A percentile compares a stretch with the other conserved stretches of the same genome.
Conservation (phyloP, 2,329 filamentous ascomycete species). For the Verticillium zaregamsianum region DNA sequence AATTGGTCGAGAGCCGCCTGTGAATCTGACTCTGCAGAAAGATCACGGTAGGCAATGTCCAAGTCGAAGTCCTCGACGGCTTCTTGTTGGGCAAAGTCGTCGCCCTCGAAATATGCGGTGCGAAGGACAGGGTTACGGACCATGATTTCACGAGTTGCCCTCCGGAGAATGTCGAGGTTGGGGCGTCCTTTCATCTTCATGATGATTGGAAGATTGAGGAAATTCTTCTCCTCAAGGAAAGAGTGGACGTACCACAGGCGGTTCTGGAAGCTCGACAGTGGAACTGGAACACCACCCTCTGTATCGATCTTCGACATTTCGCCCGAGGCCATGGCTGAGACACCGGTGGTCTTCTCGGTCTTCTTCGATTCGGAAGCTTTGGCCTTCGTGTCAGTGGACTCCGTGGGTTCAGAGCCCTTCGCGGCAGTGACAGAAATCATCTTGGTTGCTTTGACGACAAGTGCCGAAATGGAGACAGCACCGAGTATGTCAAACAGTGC, state of each 20-base stretch:
- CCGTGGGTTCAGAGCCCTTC: slow-evolving; percentile 5
- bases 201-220: slow-evolving; percentile 18
- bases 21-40: slow-evolving; percentile 9
- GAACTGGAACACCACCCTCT: slow-evolving; percentile 7
- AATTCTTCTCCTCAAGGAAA: slow-evolving; percentile 18
- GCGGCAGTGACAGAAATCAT: slow-evolving; percentile 14
- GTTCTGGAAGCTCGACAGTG: slow-evolving; percentile 19
- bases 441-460: slow-evolving; percentile 16
- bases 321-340: slow-evolving; percentile 17
- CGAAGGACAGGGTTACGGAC: slow-evolving; percentile 16
- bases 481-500: slow-evolving; percentile 17
- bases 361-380: slow-evolving; percentile 4
- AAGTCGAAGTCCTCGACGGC: slow-evolving; percentile 16
- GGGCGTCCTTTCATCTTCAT: slow-evolving; percentile 19
- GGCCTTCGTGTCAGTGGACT: slow-evolving; percentile 13
- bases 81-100: slow-evolving; percentile 17
- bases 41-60: slow-evolving; percentile 14
- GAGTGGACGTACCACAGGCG: slow-evolving; percentile 21
- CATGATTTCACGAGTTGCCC: slow-evolving; percentile 15
- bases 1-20: slow-evolving; percentile 12
- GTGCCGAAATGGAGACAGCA: slow-evolving; percentile 14
- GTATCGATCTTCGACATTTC: slow-evolving; percentile 13
- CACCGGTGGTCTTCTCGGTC: slow-evolving; percentile 6
- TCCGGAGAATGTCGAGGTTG: slow-evolving; percentile 11
- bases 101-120: slow-evolving; percentile 18